phyloP scores from a whole-genome alignment of 1,284 basidiomycete genomes.

The Pholiota adiposa region DNA sequence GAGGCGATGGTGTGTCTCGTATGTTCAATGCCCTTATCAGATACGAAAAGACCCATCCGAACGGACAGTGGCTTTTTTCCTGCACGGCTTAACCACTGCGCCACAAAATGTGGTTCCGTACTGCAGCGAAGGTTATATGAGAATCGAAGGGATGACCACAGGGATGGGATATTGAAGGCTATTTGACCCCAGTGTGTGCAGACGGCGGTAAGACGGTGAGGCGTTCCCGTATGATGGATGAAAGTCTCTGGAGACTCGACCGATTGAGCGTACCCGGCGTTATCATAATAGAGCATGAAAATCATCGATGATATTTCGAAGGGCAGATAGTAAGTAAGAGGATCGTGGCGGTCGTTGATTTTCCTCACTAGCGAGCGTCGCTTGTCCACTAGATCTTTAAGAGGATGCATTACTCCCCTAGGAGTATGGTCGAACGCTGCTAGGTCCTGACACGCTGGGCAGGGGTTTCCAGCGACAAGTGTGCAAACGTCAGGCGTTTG shows the following conservation, averaged over 20 bases:
- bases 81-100: neutral
- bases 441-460: too few species aligned
- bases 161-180: neutral
- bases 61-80: neutral
- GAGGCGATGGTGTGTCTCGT: neutral
- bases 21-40: neutral
- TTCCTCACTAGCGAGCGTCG: neutral
- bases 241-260: neutral
- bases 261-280: neutral
- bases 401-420: too few species aligned
- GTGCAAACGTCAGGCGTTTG: too few species aligned
- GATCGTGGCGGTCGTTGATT: neutral
- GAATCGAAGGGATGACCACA: neutral
- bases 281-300: neutral
- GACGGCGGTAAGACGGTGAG: too few species aligned
- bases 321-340: neutral
- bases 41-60: neutral
- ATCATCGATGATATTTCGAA: neutral
- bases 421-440: too few species aligned
- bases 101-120: neutral
- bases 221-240: too few species aligned
- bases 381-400: neutral
- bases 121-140: neutral
- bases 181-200: neutral
- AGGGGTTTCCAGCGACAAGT: too few species aligned